Evolutionary conservation across 345 rosid genomes (phyloP).

Genomic region (Boechera stricta): DNA sequence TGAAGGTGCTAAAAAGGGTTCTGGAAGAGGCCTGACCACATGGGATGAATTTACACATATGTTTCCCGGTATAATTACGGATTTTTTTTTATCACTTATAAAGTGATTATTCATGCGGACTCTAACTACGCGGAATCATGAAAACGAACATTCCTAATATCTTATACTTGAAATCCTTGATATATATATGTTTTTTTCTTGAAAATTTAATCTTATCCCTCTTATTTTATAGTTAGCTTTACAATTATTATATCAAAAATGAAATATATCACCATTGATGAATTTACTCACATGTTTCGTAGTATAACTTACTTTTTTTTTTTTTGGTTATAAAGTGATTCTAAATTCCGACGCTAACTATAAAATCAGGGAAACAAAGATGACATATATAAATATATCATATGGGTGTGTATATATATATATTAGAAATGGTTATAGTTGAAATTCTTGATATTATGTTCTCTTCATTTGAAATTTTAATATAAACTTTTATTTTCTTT

Average conservation of each 20-base stretch:
- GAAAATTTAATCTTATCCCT: not conserved
- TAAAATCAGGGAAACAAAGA: not conserved
- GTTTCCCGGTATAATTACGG: slow-evolving; percentile 33
- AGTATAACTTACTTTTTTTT: too few relatives aligned
- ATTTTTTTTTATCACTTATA: not conserved
- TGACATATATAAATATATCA: too few relatives aligned
- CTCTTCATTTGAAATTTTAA: too few relatives aligned
- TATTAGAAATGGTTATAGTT: too few relatives aligned
- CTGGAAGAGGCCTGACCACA: slow-evolving; percentile 45
- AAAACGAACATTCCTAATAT: not conserved
- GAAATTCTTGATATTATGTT: too few relatives aligned
- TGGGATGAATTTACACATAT: slow-evolving; percentile 48
- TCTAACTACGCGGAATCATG: not conserved
- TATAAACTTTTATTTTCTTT: not conserved
- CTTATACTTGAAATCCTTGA: not conserved
- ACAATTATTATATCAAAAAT: not conserved
- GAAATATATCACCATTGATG: not conserved
- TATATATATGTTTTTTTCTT: not conserved
- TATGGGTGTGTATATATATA: too few relatives aligned
- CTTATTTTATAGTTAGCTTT: not conserved
- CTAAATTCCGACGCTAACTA: not conserved
- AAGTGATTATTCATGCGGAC: not conserved
- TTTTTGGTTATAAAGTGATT: too few relatives aligned
- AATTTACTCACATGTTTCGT: not conserved
- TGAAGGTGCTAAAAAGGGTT: slow-evolving; percentile 47